Evolutionary conservation across 2,329 filamentous ascomycete genomes (phyloP), one percentile per base, ranked within the genome.

Genomic region (Colletotrichum trifolii): DNA sequence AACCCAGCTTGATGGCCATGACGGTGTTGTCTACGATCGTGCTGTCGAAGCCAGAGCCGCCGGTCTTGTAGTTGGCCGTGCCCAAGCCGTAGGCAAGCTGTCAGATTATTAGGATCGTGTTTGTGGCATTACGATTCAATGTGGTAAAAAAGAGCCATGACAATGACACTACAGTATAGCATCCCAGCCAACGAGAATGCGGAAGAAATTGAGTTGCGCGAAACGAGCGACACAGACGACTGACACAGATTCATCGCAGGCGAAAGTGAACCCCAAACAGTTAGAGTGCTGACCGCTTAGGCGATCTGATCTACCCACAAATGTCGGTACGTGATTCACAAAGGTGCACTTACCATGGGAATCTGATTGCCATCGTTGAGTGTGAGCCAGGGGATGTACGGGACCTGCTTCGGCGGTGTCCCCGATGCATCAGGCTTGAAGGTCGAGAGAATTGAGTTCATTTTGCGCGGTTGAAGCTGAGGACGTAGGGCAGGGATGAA

Each of bases 341-440:
- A 58, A 25, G 33, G 35, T 34, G 10, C 60, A 70, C 81, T 67
- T 78, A 90, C 88, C 82, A 91, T 84, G 10, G 91, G 91, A 57
- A 94, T 91, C 63, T 87, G 84, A 66, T 87, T 86, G 67, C 90
- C 91, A 79, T 94, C 90, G 70, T 91, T 92, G 61, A 94, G 82
- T 78, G 90, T 91, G 59, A 93, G 76, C 59, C 76, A 80, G 2
- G 89, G 89, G 43, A 90, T 75, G 55, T 76, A 75, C 2, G 71
- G 71, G 10, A 72, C 64, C 71, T 82, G 80, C 73, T 82, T 80
- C 11, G 80, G 76, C n/a, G 73, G 60, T 6, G 69, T 68, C n/a
- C 77, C 78, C 49, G 77, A 77, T 25, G 78, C 75, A 67, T 79
- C 74, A 25, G 80, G 77, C 57, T 75, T 74, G 72, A 75, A 81